Conservation (phyloP, 2,329 filamentous ascomycete genomes). For the Lachnellula hyalina region DNA sequence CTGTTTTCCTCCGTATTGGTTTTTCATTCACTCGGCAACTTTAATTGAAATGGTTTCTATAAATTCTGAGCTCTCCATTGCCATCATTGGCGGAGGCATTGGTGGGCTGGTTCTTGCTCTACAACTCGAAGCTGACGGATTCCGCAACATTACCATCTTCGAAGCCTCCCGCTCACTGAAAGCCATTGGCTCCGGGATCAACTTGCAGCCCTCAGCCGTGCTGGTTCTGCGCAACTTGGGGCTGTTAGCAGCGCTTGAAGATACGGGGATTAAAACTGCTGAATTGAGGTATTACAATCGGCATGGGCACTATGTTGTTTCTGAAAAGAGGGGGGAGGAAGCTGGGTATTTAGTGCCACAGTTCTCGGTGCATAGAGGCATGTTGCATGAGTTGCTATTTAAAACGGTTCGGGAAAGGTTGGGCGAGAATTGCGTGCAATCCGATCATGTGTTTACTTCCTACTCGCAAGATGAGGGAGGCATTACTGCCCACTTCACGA, state of each 20-base stretch:
- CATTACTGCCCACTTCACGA: slow-evolving; percentile 36
- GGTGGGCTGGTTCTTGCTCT: slow-evolving; percentile 11
- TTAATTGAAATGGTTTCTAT: neutral
- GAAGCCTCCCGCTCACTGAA: slow-evolving; percentile 38
- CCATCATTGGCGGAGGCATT: neutral
- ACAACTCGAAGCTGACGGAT: slow-evolving; percentile 29
- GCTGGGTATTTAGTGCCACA: slow-evolving; percentile 40
- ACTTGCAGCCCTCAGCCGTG: slow-evolving; percentile 41
- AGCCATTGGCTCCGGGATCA: slow-evolving; percentile 42
- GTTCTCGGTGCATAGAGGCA: slow-evolving; percentile 41
- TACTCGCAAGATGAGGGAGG: slow-evolving; percentile 34
- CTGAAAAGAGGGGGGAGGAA: slow-evolving; percentile 36
- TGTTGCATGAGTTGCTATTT: slow-evolving; percentile 41
- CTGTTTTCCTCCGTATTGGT: neutral
- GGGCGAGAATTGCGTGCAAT: slow-evolving; percentile 34
- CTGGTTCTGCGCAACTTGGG: slow-evolving; percentile 40
- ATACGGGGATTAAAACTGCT: slow-evolving; percentile 36
- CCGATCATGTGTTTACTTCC: slow-evolving; percentile 34
- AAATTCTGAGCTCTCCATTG: neutral
- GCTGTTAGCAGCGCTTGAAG: slow-evolving; percentile 35
- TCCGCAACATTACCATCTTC: slow-evolving; percentile 39
- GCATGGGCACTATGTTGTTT: slow-evolving; percentile 39
- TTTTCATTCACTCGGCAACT: neutral
- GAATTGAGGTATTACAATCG: slow-evolving; percentile 42
- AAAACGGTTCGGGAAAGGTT: slow-evolving; percentile 38